Conservation (phyloP, 2,329 filamentous ascomycete genomes). For the Gliomastix tumulicola region DNA sequence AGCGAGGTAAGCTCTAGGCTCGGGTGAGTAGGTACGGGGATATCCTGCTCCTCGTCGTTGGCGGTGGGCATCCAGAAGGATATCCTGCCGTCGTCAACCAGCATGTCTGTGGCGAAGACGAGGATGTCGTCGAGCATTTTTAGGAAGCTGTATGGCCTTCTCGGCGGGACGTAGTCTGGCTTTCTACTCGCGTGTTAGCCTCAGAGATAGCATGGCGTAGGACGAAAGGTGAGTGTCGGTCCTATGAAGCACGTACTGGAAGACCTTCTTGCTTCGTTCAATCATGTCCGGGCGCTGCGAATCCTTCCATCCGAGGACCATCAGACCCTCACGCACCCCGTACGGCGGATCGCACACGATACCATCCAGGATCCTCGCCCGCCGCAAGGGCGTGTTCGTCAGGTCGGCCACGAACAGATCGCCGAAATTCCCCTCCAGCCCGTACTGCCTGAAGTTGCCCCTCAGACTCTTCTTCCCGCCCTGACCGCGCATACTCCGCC, state of each 20-base stretch:
- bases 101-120: slow-evolving; percentile 66
- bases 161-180: slow-evolving; percentile 74
- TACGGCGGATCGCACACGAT: slow-evolving; percentile 96
- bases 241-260: too few species aligned
- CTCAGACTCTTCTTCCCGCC: slow-evolving; percentile 40
- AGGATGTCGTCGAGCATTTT: slow-evolving; percentile 89
- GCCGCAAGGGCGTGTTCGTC: slow-evolving; percentile 71
- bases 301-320: slow-evolving; percentile 75
- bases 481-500: slow-evolving; percentile 74
- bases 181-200: slow-evolving; percentile 19
- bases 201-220: too few species aligned
- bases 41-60: slow-evolving; percentile 69
- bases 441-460: slow-evolving; percentile 83
- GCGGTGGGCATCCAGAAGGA: slow-evolving; percentile 98
- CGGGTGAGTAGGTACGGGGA: slow-evolving; percentile 71
- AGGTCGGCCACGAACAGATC: slow-evolving; percentile 82
- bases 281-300: slow-evolving; percentile 48
- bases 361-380: slow-evolving; percentile 66
- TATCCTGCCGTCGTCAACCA: slow-evolving; percentile 73
- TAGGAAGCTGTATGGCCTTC: slow-evolving; percentile 85
- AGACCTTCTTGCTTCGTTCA: slow-evolving; percentile 68
- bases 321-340: slow-evolving; percentile 84
- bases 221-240: too few species aligned
- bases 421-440: slow-evolving; percentile 55
- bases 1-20: slow-evolving; percentile 66